Evolutionary conservation across 192 early-diverging fungal genomes (phyloP).

Genomic region (Backusella tarrabulga): DNA sequence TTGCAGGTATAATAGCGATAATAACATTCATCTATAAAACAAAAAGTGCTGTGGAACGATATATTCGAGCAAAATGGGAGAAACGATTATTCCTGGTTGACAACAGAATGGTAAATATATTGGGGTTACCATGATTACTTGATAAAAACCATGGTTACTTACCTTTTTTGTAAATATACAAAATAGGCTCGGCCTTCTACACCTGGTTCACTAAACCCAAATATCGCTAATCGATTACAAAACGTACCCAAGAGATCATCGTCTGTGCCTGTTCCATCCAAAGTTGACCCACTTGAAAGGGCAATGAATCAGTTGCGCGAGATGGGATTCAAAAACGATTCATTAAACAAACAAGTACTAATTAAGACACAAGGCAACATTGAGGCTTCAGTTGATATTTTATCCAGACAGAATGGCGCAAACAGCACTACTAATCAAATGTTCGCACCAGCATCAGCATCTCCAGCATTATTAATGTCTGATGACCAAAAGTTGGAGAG

Average conservation of each 20-base stretch:
- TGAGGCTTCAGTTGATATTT: conserved; percentile 67
- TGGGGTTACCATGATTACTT: background rate
- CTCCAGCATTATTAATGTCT: conserved; percentile 11
- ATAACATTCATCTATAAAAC: background rate
- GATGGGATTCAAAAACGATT: conserved; percentile 86
- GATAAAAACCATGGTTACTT: background rate
- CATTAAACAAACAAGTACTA: conserved; percentile 65
- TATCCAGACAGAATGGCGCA: conserved; percentile 47
- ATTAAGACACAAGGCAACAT: conserved; percentile 70
- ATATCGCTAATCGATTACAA: conserved; percentile 9
- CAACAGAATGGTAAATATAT: conserved; percentile 6
- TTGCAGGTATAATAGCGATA: background rate
- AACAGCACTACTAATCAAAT: background rate
- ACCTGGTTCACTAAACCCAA: background rate
- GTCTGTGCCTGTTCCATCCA: conserved; percentile 17
- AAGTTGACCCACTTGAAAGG: background rate
- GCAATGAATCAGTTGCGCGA: conserved; percentile 44
- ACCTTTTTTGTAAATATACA: conserved; percentile 1
- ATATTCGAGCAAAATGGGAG: conserved; percentile 94
- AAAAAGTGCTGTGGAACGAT: conserved; percentile 79
- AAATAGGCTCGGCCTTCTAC: background rate
- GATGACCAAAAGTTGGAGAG: conserved; percentile 58
- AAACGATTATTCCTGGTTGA: conserved; percentile 41
- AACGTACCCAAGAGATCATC: conserved; percentile 24
- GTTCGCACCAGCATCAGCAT: background rate